Conservation (phyloP, 108 stramenopile species). For the Chaetoceros muelleri region DNA sequence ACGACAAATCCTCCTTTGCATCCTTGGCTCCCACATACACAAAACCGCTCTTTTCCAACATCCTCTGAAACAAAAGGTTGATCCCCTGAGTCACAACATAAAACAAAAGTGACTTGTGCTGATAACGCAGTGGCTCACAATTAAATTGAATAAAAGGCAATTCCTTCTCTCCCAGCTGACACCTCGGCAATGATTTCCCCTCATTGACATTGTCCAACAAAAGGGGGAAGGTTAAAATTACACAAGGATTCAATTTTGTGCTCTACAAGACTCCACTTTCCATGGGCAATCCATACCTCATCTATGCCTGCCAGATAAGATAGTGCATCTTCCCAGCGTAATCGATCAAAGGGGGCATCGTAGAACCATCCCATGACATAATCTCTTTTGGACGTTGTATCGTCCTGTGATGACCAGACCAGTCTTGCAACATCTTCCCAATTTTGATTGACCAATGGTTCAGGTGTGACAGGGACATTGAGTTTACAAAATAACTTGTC, state of each 20-base stretch:
- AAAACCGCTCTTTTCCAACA: background rate
- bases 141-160: slow-evolving; percentile 4
- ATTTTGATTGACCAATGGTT: background rate
- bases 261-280: background rate
- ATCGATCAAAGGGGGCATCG: background rate
- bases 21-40: background rate
- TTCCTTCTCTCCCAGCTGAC: background rate
- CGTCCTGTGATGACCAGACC: slow-evolving; percentile 1
- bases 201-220: slow-evolving; percentile 1
- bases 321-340: slow-evolving; percentile 3
- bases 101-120: slow-evolving; percentile 5
- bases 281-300: slow-evolving; percentile 1
- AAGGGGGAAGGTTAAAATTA: background rate
- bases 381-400: background rate
- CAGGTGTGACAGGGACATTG: background rate
- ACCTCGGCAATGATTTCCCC: background rate
- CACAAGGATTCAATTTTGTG: background rate
- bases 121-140: slow-evolving; percentile 2
- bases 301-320: slow-evolving; percentile 3
- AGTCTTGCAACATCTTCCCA: background rate
- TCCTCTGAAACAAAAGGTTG: background rate
- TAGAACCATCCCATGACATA: slow-evolving; percentile 10
- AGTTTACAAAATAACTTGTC: background rate
- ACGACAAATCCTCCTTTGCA: background rate
- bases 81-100: slow-evolving; percentile 3